phyloP scores from a whole-genome alignment of 306 rosid genomes.

The Medicago ruthenica region DNA sequence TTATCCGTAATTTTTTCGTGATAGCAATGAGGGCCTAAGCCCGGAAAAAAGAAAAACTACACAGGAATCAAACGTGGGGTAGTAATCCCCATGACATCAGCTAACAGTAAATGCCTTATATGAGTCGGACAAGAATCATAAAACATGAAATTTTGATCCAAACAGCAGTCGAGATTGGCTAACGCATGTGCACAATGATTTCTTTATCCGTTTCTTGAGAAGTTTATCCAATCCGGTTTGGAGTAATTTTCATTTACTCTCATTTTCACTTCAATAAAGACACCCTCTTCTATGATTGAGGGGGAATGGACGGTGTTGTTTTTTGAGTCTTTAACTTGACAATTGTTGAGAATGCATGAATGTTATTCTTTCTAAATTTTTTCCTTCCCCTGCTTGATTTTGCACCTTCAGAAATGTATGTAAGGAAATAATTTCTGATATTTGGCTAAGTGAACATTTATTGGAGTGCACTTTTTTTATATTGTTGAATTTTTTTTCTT shows the following conservation, averaged over 20 bases:
- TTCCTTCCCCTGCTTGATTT: conserved; percentile 22
- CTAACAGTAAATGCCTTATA: no score
- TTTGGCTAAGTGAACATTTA: conserved; percentile 2
- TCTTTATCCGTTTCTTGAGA: not conserved
- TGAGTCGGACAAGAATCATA: no score
- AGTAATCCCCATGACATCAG: no score
- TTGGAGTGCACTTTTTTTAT: conserved; percentile 8
- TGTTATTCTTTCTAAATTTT: conserved; percentile 17
- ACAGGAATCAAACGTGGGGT: no score
- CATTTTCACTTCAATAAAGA: not conserved
- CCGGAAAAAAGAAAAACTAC: no score
- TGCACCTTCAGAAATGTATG: not conserved
- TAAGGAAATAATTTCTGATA: conserved; percentile 24
- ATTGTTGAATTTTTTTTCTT: conserved; percentile 2
- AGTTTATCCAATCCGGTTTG: not conserved
- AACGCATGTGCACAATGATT: no score
- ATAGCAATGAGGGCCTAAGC: no score
- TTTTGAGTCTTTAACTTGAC: conserved; percentile 1
- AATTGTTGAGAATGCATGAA: conserved; percentile 13
- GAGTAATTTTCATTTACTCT: conserved; percentile 2
- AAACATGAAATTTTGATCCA: no score
- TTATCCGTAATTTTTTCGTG: not conserved
- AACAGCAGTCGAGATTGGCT: no score
- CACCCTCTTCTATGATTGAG: not conserved
- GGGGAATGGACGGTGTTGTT: not conserved